Evolutionary conservation across 1,284 basidiomycete species (phyloP), one percentile per base, ranked within the genome.

Genomic region (Ganoderma sp.): DNA sequence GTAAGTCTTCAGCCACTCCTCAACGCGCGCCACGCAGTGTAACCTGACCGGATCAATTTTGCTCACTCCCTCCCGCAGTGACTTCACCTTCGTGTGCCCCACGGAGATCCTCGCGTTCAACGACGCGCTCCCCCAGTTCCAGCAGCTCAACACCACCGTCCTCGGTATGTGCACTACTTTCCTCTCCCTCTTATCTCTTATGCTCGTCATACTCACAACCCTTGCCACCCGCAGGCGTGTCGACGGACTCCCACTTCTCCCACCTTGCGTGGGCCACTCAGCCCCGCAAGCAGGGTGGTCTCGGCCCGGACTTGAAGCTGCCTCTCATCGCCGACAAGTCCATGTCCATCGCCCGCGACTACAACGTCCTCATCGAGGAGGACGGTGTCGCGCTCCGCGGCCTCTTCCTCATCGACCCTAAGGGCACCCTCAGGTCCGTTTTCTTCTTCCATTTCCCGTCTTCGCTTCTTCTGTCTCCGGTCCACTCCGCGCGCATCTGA

Each of bases 21-120:
- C 37, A 14, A 12, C 37, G 42, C 8, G 3, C 10, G 22, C 19
- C n/a, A 17, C 34, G 78, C 58, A 74, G 68, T 64, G 71, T 32
- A 66, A 69, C 15, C 15, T 66, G 58, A 60, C 37, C 63, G 41
- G 39, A 32, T 17, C 39, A 0, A 3, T 61, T 45, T 19, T 19
- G 17, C 19, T 7, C 17, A 2, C 8, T 41, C 64, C 22, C 7
- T 58, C 52, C 60, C 43, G 41, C 72, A 90, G 89, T 83, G 90
- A 92, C 77, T 90, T 91, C 79, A 93, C 91, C 61, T 94, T 96
- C 76, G 94, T 96, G 75, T 96, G 95, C 84, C 95, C 95, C 43
- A 96, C 95, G 71, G 95, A 97, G 81, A 96, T 97, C 78, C 88
- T 96, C 58, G 95, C 95, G 1, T 97, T 96, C 87, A 95, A 96